phyloP scores from a whole-genome alignment of 345 rosid species.

The Ricinus communis region DNA sequence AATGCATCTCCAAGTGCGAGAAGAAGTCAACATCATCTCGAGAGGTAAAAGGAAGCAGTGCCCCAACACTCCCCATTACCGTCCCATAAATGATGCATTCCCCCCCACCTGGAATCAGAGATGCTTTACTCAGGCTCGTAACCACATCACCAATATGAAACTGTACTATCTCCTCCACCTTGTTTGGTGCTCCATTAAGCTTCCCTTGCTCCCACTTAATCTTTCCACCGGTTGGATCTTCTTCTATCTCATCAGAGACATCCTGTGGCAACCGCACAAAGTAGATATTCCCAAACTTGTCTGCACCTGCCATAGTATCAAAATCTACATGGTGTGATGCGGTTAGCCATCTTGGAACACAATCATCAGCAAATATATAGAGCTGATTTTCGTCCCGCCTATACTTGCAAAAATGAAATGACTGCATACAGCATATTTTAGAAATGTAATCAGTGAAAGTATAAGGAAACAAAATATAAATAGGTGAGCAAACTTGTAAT shows the following conservation, averaged over 20 bases:
- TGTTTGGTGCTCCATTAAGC: slow-evolving; percentile 96
- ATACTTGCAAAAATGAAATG: slow-evolving; percentile 98
- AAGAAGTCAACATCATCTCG: slow-evolving; percentile 97
- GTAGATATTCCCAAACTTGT: slow-evolving; percentile 89
- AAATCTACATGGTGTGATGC: slow-evolving; percentile 86
- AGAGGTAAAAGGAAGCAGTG: slow-evolving; percentile 86
- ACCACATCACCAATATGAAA: slow-evolving; percentile 89
- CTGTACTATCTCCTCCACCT: slow-evolving; percentile 93
- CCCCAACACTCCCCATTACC: slow-evolving; percentile 93
- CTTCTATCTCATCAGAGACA: slow-evolving; percentile 95
- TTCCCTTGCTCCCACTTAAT: slow-evolving; percentile 99
- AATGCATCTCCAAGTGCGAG: slow-evolving; percentile 95
- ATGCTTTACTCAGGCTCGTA: slow-evolving; percentile 83
- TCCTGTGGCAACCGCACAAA: slow-evolving; percentile 90
- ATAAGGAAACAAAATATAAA: neutral
- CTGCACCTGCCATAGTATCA: slow-evolving; percentile 96
- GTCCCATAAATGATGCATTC: slow-evolving; percentile 89
- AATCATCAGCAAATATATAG: slow-evolving; percentile 92
- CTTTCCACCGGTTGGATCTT: slow-evolving; percentile 96
- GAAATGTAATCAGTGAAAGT: neutral
- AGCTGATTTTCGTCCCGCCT: slow-evolving; percentile 97
- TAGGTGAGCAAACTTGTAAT: neutral
- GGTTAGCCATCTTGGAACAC: slow-evolving; percentile 96
- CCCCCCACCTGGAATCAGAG: slow-evolving; percentile 91
- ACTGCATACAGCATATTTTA: slow-evolving; percentile 48